These are phyloP conservation scores for Pleurotus tuber-regium DNA, from an alignment of 768 basidiomycete species.

Conservation along the genomic window DNA sequence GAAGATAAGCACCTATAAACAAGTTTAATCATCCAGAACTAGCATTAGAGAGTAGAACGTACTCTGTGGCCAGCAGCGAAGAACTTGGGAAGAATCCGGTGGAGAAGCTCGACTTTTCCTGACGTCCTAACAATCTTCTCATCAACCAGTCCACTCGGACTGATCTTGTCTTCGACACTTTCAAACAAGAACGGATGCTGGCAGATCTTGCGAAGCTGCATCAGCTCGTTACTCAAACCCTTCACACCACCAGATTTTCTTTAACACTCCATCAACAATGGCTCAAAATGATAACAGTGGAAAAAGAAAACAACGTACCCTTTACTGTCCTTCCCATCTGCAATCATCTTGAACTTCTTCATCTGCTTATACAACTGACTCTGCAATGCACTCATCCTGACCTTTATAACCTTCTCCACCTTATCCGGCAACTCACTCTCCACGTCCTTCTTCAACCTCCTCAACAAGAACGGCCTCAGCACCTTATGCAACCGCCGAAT, in stretches of 20 bases:
- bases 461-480: constrained; percentile 88
- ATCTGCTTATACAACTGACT: constrained; percentile 94
- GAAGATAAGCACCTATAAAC: constrained; percentile 86
- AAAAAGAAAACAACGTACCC: constrained; percentile 48
- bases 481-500: constrained; percentile 97
- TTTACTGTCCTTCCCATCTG: constrained; percentile 71
- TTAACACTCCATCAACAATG: constrained; percentile 42
- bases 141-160: constrained; percentile 77
- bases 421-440: constrained; percentile 95
- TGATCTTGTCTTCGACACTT: constrained; percentile 92
- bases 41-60: constrained; percentile 19
- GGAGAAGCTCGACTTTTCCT: constrained; percentile 92
- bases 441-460: constrained; percentile 94
- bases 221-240: constrained; percentile 90
- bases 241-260: constrained; percentile 80
- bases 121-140: constrained; percentile 83
- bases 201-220: constrained; percentile 98
- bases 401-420: constrained; percentile 97
- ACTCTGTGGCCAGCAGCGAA: constrained; percentile 91
- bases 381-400: constrained; percentile 91
- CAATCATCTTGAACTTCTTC: constrained; percentile 98
- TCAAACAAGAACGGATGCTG: constrained; percentile 97
- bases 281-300: neutral
- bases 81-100: constrained; percentile 91
- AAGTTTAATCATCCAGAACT: constrained; percentile 57